Conservation (phyloP, 73 alveolate genomes). For the Stentor coeruleus region DNA sequence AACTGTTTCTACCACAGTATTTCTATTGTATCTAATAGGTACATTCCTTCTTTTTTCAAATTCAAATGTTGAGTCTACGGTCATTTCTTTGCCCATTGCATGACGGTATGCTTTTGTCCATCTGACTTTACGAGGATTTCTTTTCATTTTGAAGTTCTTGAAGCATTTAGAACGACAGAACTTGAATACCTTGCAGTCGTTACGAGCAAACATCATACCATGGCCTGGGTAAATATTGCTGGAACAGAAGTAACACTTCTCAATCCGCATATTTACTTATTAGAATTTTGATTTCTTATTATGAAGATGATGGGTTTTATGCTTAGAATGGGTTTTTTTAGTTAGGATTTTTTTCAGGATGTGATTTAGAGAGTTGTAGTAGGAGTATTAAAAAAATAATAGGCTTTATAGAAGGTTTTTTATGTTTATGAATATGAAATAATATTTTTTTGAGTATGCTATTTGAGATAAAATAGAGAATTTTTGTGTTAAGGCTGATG, state of each 20-base stretch:
- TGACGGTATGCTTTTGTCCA: slow-evolving; percentile 98
- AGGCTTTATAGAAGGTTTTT: no score
- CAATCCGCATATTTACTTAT: slow-evolving; percentile 98
- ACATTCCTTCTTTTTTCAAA: slow-evolving; percentile 92
- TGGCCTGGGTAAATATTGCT: slow-evolving; percentile 96
- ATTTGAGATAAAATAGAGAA: no score
- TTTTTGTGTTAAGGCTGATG: no score
- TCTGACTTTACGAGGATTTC: slow-evolving; percentile 90
- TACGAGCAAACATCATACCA: slow-evolving; percentile 91
- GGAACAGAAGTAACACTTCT: slow-evolving; percentile 96
- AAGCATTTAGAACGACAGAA: slow-evolving; percentile 96
- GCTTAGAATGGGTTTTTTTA: no score
- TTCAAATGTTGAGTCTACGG: slow-evolving; percentile 85
- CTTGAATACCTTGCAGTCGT: slow-evolving; percentile 92
- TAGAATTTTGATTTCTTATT: no score
- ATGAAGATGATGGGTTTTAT: no score
- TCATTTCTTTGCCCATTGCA: slow-evolving; percentile 93
- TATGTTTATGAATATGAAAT: no score
- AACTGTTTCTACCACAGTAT: slow-evolving; percentile 83
- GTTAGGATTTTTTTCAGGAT: no score
- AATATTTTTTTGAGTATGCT: no score
- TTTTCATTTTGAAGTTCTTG: slow-evolving; percentile 88
- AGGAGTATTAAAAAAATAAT: no score
- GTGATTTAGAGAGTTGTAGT: no score
- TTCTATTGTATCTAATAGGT: slow-evolving; percentile 87